A percentile compares a stretch with the other conserved stretches of the same genome.
phyloP scores from a whole-genome alignment of 2,329 filamentous ascomycete genomes.

The Torrubiella hemipterigena region DNA sequence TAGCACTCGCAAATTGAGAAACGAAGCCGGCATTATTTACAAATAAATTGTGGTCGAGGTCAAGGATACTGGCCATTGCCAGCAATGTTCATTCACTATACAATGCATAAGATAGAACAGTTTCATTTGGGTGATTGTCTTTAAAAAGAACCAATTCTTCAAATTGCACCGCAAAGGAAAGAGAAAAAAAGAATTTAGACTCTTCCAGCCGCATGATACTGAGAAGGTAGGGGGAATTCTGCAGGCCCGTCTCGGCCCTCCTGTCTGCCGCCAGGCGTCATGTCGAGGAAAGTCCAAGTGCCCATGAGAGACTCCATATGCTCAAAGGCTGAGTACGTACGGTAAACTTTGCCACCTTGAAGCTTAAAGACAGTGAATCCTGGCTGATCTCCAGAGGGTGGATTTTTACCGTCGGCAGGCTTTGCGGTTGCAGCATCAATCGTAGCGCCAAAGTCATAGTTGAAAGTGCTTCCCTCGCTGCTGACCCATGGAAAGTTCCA shows the following conservation, averaged over 20 bases:
- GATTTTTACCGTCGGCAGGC: slow-evolving; percentile 9
- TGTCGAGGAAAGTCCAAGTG: slow-evolving; percentile 12
- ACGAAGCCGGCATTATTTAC: too few species aligned
- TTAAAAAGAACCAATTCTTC: too few species aligned
- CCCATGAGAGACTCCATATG: slow-evolving; percentile 11
- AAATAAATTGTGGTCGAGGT: too few species aligned
- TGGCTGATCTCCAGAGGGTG: slow-evolving; percentile 12
- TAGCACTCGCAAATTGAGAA: too few species aligned
- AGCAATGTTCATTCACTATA: too few species aligned
- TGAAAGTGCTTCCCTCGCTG: slow-evolving; percentile 16
- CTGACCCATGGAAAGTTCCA: slow-evolving; percentile 23
- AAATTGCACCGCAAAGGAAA: too few species aligned
- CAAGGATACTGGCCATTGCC: too few species aligned
- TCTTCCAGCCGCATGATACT: too few species aligned
- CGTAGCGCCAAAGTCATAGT: slow-evolving; percentile 19
- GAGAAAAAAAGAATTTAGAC: too few species aligned
- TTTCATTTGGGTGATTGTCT: too few species aligned
- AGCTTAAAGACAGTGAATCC: slow-evolving; percentile 17
- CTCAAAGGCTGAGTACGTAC: slow-evolving; percentile 15
- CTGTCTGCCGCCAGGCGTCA: slow-evolving; percentile 14
- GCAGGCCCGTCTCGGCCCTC: slow-evolving; percentile 6
- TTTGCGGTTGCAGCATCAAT: slow-evolving; percentile 11
- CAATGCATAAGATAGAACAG: too few species aligned
- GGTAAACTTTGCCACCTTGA: slow-evolving; percentile 13
- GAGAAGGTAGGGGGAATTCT: too few species aligned